Evolutionary conservation across 306 rosid species (phyloP).

Genomic region (Medicago arabica): DNA sequence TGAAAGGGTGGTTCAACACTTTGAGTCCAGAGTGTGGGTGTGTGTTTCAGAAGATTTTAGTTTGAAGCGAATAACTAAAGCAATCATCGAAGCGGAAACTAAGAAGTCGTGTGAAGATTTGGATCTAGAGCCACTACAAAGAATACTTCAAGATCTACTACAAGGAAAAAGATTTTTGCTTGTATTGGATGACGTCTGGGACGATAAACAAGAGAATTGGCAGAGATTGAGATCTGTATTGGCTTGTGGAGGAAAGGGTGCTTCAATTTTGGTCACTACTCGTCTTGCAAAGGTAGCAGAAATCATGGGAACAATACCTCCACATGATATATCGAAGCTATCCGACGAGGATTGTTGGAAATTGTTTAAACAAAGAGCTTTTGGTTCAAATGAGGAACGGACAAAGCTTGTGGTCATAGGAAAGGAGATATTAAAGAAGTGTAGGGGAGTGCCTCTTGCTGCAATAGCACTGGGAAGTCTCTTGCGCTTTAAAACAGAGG

Average conservation of each 20-base stretch:
- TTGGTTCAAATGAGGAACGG: not conserved
- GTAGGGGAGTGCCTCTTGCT: constrained; percentile 37
- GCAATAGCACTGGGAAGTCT: constrained; percentile 28
- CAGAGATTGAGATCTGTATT: not conserved
- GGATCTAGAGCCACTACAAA: constrained; percentile 17
- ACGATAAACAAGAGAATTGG: constrained; percentile 22
- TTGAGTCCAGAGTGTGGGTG: constrained; percentile 10
- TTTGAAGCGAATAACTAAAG: constrained; percentile 10
- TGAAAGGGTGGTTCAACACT: no score
- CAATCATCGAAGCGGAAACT: constrained; percentile 4
- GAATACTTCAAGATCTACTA: not conserved
- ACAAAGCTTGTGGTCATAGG: constrained; percentile 26
- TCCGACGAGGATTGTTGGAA: not conserved
- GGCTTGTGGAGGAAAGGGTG: constrained; percentile 19
- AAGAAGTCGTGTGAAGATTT: not conserved
- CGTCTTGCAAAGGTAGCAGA: not conserved
- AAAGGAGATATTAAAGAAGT: constrained; percentile 35
- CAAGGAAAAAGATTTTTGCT: constrained; percentile 25
- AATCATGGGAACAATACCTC: constrained; percentile 18
- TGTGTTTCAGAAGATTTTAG: constrained; percentile 33
- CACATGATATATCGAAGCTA: not conserved
- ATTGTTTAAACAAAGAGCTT: constrained; percentile 31
- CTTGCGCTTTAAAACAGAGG: constrained; percentile 11
- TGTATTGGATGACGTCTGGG: constrained; percentile 38
- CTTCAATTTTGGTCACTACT: constrained; percentile 31